Conservation (phyloP, 306 rosid species). For the Vigna trinervia region DNA sequence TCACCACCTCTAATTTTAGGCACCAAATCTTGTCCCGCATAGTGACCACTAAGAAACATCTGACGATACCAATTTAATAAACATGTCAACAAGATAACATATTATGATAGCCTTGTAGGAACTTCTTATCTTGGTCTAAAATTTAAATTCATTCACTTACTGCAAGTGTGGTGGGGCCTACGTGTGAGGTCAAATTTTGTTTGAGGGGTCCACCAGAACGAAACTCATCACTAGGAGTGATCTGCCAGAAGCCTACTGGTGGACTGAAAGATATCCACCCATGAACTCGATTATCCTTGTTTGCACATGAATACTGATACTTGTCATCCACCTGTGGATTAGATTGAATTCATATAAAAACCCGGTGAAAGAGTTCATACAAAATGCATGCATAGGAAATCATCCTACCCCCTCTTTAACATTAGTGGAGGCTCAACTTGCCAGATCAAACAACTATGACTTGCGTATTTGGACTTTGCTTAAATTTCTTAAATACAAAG, state of each 20-base stretch:
- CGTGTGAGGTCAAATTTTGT: constrained; percentile 82
- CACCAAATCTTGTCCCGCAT: constrained; percentile 80
- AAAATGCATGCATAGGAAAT: constrained; percentile 16
- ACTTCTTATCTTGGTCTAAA: constrained; percentile 35
- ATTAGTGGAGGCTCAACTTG: constrained; percentile 10
- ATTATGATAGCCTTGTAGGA: constrained; percentile 9
- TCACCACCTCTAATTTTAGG: constrained; percentile 62
- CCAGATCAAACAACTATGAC: background rate
- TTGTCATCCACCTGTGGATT: constrained; percentile 86
- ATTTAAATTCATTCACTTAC: constrained; percentile 58
- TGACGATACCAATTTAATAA: constrained; percentile 46
- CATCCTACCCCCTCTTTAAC: constrained; percentile 28
- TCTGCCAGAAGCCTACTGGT: constrained; percentile 79
- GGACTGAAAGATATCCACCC: constrained; percentile 87
- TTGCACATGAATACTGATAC: constrained; percentile 80
- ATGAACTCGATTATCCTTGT: constrained; percentile 75
- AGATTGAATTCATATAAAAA: constrained; percentile 45
- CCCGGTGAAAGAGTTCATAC: constrained; percentile 33
- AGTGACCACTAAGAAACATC: constrained; percentile 91
- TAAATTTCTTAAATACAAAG: background rate
- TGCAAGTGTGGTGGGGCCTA: constrained; percentile 82
- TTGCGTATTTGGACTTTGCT: background rate
- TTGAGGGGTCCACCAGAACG: constrained; percentile 90
- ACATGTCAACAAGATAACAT: constrained; percentile 35
- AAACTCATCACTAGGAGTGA: constrained; percentile 79